phyloP scores from a whole-genome alignment of 768 basidiomycete genomes.

The Mycena belliarum region DNA sequence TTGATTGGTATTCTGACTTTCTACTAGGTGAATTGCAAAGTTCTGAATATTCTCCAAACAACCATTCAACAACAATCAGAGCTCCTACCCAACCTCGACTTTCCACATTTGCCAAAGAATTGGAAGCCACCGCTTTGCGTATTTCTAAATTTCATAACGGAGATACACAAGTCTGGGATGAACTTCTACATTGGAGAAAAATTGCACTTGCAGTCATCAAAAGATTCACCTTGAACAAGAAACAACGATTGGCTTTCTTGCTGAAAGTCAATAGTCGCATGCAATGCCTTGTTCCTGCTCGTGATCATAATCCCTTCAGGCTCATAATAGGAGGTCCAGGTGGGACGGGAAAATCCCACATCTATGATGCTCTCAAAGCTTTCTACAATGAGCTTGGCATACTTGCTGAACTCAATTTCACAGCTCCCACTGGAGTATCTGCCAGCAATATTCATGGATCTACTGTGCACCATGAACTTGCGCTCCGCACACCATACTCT shows the following conservation, averaged over 20 bases:
- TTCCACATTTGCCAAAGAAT: background rate
- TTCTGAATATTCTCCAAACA: background rate
- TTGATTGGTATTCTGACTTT: too few species aligned
- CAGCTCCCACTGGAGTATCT: too few species aligned
- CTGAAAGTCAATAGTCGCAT: conserved; percentile 7
- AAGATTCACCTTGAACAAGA: conserved; percentile 19
- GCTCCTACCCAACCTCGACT: background rate
- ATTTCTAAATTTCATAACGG: background rate
- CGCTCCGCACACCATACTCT: background rate
- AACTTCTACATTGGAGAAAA: conserved; percentile 4
- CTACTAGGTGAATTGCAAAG: too few species aligned
- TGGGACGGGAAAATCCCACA: conserved; percentile 25
- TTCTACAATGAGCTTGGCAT: conserved; percentile 6
- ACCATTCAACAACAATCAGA: background rate
- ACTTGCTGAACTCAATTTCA: conserved; percentile 7
- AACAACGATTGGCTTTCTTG: conserved; percentile 19
- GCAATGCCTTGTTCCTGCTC: background rate
- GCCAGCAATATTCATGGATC: conserved; percentile 21
- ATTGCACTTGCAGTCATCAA: conserved; percentile 3
- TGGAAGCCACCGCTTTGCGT: background rate
- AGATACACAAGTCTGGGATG: background rate
- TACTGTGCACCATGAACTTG: conserved; percentile 14
- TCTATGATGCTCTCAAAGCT: conserved; percentile 18
- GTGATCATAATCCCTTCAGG: conserved; percentile 12
- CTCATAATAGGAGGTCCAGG: conserved; percentile 24